Base-by-base conservation (phyloP, 345 rosid species). In the Cardamine chenopodiifolia region DNA sequence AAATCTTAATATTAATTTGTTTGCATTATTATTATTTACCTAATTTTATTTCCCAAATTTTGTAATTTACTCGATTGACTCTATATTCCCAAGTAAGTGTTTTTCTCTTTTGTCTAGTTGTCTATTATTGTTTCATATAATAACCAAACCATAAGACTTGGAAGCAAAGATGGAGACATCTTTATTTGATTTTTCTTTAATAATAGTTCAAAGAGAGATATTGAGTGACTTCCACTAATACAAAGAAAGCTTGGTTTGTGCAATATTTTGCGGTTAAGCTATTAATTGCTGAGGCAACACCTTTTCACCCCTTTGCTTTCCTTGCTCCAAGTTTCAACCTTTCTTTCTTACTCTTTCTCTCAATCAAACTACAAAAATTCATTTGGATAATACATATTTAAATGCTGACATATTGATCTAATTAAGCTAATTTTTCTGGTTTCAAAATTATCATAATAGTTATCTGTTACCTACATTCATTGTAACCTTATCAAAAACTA, bases 191-290 rank as follows among this genome's bases (percentile, higher is more conserved):
- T 37, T 22, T 5, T 22, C 49, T 8, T 2, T 28, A 28, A 28
- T 28, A 37, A 26, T 35, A 26, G 45, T 72, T 72, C 52, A 66
- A 78, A 72, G 73, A 52, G 73, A 59, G 69, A 66, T 59, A 78
- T 85, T 79, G 87, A 86, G 86, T 83, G 85, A 73, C 86, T 83
- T 86, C 85, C 89, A 85, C 87, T 78, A 68, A 66, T 74, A 71
- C 70, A 66, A 71, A 73, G 72, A 60, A 48, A 25, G 79, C 85
- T 67, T 74, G 73, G 79, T 75, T 85, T 81, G 55, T 59, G 89
- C 83, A 87, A 72, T 79, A 54, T 87, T 90, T 90, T 73, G 87
- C 88, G 96, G 85, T 86, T 72, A 93, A 89, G 96, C 89, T 88
- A 89, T 82, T 50, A 42, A 73, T 50, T 79, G 72, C 82, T 77